Base-by-base conservation (phyloP, 768 basidiomycete genomes). In the Termitomyces titanicus region DNA sequence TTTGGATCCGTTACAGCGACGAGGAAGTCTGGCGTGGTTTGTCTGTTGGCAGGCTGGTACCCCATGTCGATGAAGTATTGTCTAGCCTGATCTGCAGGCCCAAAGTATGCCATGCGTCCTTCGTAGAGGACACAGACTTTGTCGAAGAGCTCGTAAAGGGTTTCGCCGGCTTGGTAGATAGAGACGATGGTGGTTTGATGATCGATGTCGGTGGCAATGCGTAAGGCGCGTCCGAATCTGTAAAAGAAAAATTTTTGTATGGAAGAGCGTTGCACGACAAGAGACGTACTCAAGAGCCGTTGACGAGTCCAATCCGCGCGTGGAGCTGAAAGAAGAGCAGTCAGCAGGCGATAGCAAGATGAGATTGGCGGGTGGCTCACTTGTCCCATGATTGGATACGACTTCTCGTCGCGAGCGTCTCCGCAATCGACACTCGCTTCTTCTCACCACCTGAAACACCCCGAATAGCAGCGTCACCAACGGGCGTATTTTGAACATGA, bases 161-260 rank as follows among this genome's bases (percentile, higher is more conserved):
- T 74, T 66, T 93, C 89, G 48, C 88, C 85, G 10, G 89, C 90
- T 71, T 94, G 92, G 69, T 94, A 92, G 39, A 94, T 83, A 0
- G 90, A 87, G 20, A 89, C 89, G 55, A 94, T 79, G 0, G 86
- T 90, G 0, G 87, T 71, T 47, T 72, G 64, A 22, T 69, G 66
- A 39, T 71, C 68, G 1, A 82, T 74, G 63, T 90, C 83, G 5
- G 88, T 88, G 4, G 80, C 74, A 47, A 85, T 76, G 1, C 88
- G 81, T 37, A 92, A 74, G 0, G 85, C 80, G 49, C 79, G 83
- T 51, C 82, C 80, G 61, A 86, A 89, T 45, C 62, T 61, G 37
- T n/a, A 27, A 18, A 24, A 9, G n/a, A n/a, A n/a, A n/a, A n/a
- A n/a, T n/a, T n/a, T n/a, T n/a, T n/a, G n/a, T n/a, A n/a, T n/a